These are phyloP conservation scores for Diaporthe citriasiana DNA, from an alignment of 2,329 filamentous ascomycete genomes.

Conservation along the genomic window DNA sequence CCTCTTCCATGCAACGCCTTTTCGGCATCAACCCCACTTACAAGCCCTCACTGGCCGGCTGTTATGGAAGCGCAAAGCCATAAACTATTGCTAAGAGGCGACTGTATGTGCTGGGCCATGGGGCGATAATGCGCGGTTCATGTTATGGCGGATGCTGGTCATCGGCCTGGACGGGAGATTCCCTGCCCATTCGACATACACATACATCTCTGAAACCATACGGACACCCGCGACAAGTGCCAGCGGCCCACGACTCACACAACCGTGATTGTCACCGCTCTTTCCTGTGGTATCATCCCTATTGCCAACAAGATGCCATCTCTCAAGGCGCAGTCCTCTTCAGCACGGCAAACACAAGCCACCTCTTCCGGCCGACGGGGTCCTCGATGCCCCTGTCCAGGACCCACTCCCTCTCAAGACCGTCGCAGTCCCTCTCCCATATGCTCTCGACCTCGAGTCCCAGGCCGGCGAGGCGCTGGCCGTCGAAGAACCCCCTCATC, in stretches of 20 bases:
- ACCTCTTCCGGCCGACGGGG: conserved; percentile 74
- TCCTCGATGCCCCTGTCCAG: conserved; percentile 73
- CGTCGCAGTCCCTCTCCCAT: conserved; percentile 78
- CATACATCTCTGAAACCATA: not conserved
- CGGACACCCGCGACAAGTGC: not conserved
- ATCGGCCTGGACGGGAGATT: not conserved
- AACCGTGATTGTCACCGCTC: not conserved
- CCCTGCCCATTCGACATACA: not conserved
- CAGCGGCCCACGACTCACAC: not conserved
- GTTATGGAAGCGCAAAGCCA: not conserved
- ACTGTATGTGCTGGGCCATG: not conserved
- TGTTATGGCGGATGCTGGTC: not conserved
- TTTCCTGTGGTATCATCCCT: not conserved
- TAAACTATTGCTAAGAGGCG: not conserved
- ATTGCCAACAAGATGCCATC: not conserved
- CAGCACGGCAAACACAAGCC: conserved; percentile 74
- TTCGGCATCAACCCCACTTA: not conserved
- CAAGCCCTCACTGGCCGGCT: not conserved
- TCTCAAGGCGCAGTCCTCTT: conserved; percentile 50
- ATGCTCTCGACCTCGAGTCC: conserved; percentile 75
- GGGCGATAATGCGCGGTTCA: not conserved
- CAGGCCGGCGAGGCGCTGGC: conserved; percentile 58
- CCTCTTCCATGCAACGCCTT: not conserved
- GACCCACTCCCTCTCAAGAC: conserved; percentile 72
- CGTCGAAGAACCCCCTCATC: conserved; percentile 75